A percentile compares a stretch with the other conserved stretches of the same genome.
Conservation (phyloP, 371 early-diverging fungal species). For the Circinella minor region DNA sequence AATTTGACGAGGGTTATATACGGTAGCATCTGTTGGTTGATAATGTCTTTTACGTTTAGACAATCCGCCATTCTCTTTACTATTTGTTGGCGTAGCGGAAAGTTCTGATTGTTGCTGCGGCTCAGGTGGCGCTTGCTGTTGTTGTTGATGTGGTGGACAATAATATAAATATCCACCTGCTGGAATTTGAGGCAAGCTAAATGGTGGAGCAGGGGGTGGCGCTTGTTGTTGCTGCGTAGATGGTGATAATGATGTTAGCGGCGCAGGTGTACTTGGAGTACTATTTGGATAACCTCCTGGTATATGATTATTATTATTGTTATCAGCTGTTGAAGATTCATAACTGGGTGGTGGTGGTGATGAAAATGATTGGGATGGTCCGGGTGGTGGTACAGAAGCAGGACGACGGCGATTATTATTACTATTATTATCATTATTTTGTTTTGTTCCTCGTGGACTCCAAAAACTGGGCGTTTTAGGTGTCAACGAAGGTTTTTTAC, state of each 20-base stretch:
- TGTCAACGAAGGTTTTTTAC: neutral
- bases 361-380: no score
- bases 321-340: neutral
- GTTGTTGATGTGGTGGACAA: constrained; percentile 13
- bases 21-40: neutral
- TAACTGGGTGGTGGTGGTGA: neutral
- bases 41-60: neutral
- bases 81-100: neutral
- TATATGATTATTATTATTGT: neutral
- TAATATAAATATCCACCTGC: constrained; percentile 16
- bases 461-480: constrained; percentile 12
- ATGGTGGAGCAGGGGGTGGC: constrained; percentile 8
- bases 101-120: constrained; percentile 3
- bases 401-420: neutral
- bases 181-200: constrained; percentile 9
- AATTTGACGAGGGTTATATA: constrained; percentile 12
- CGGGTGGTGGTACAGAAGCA: neutral
- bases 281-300: constrained; percentile 6
- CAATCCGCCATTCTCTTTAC: neutral
- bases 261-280: constrained; percentile 1
- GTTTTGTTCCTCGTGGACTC: constrained; percentile 10
- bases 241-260: neutral
- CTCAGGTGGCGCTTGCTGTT: neutral
- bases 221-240: neutral
- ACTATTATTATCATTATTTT: neutral